These are phyloP conservation scores for Penicillium sclerotigenum DNA, from an alignment of 2,329 filamentous ascomycete genomes.

Conservation along the genomic window DNA sequence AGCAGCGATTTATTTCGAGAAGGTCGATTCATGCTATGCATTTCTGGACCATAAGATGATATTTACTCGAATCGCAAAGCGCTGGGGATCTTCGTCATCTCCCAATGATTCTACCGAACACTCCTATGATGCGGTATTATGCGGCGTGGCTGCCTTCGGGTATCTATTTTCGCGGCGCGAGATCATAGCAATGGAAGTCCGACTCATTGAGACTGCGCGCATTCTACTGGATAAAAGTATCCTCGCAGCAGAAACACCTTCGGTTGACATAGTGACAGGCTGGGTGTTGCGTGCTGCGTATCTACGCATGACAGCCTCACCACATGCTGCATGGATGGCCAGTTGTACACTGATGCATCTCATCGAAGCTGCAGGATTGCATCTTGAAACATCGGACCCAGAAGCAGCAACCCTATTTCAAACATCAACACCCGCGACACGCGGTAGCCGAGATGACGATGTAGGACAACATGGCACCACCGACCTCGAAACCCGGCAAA, in stretches of 20 bases:
- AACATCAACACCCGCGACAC: slow-evolving; percentile 1
- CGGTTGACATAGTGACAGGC: slow-evolving; percentile 33
- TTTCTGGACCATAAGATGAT: slow-evolving; percentile 41
- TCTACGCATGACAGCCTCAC: slow-evolving; percentile 52
- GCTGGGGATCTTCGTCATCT: slow-evolving; percentile 20
- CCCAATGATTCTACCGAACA: slow-evolving; percentile 22
- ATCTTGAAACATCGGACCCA: slow-evolving; percentile 26
- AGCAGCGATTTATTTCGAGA: slow-evolving; percentile 51
- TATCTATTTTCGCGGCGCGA: slow-evolving; percentile 50
- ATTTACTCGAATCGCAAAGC: slow-evolving; percentile 29
- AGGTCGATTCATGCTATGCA: slow-evolving; percentile 53
- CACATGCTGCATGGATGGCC: slow-evolving; percentile 55
- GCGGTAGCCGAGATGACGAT: neutral
- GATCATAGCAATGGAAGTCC: slow-evolving; percentile 43
- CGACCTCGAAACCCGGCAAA: slow-evolving; percentile 40
- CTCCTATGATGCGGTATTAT: slow-evolving; percentile 50
- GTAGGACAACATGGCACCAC: slow-evolving; percentile 3
- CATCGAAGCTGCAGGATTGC: slow-evolving; percentile 50
- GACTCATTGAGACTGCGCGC: slow-evolving; percentile 49
- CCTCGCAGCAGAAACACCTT: slow-evolving; percentile 24
- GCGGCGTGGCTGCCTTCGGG: slow-evolving; percentile 56
- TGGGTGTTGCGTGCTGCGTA: slow-evolving; percentile 57
- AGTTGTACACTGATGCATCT: slow-evolving; percentile 58
- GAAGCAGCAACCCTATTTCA: slow-evolving; percentile 6
- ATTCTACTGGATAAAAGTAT: slow-evolving; percentile 46